Percentiles rank a stretch among this genome's conserved stretches.
Evolutionary conservation across 2,329 filamentous ascomycete species (phyloP).

Genomic region (Sarocladium strictum): DNA sequence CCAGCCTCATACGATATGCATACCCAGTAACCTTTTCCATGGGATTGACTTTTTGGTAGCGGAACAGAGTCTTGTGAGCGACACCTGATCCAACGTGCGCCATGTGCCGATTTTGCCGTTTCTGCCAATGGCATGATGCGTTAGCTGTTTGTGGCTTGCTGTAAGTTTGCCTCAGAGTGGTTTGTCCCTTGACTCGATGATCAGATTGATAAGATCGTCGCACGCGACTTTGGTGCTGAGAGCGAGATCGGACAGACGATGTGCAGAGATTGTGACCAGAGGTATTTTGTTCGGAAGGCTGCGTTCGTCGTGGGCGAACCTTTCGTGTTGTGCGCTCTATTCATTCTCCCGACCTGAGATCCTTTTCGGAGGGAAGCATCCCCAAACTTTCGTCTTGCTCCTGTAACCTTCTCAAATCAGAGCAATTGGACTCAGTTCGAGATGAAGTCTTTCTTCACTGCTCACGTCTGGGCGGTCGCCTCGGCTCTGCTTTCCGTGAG

Average conservation of each 20-base stretch:
- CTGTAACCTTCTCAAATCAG: not conserved
- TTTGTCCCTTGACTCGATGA: slow-evolving; percentile 7
- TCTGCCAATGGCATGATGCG: not conserved
- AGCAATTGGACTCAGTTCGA: not conserved
- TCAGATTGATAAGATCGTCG: slow-evolving; percentile 9
- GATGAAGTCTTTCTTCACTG: slow-evolving; percentile 1
- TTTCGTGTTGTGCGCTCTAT: not conserved
- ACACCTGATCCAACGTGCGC: not conserved
- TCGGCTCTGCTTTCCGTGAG: not conserved
- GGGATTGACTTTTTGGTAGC: not conserved
- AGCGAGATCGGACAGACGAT: not conserved
- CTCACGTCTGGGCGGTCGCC: not conserved
- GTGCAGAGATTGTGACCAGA: not conserved
- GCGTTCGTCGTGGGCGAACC: no score
- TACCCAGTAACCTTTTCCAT: not conserved
- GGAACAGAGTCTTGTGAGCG: not conserved
- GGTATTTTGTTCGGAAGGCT: not conserved
- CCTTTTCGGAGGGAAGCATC: not conserved
- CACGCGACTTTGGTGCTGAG: not conserved
- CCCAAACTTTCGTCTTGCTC: not conserved
- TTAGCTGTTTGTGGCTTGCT: not conserved
- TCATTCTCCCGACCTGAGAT: not conserved
- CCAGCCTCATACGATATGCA: not conserved
- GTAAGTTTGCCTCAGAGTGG: slow-evolving; percentile 1
- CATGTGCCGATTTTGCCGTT: slow-evolving; percentile 5